phyloP scores from a whole-genome alignment of 768 basidiomycete species.

The Sutorius australiensis region DNA sequence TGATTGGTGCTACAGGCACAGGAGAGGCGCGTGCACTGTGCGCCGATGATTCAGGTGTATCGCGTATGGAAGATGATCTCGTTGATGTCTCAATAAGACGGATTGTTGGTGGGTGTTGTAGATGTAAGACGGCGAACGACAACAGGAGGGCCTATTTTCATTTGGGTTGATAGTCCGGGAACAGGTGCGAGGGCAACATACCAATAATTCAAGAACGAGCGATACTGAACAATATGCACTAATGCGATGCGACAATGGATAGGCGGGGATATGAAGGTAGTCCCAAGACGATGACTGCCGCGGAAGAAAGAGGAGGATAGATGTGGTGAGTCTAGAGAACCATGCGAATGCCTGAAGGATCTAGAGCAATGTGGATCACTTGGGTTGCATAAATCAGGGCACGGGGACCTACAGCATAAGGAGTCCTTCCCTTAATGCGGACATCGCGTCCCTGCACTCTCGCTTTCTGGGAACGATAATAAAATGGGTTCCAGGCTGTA shows the following conservation, averaged over 20 bases:
- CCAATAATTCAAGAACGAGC: slow-evolving; percentile 52
- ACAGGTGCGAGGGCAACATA: slow-evolving; percentile 32
- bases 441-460: slow-evolving; percentile 70
- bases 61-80: slow-evolving; percentile 34
- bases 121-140: slow-evolving; percentile 53
- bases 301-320: slow-evolving; percentile 42
- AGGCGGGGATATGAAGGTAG: slow-evolving; percentile 33
- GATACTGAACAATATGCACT: slow-evolving; percentile 47
- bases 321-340: slow-evolving; percentile 51
- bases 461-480: slow-evolving; percentile 53
- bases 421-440: slow-evolving; percentile 57
- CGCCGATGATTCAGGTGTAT: slow-evolving; percentile 37
- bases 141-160: slow-evolving; percentile 43
- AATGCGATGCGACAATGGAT: slow-evolving; percentile 34
- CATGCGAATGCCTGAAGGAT: slow-evolving; percentile 57
- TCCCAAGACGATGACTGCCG: slow-evolving; percentile 41
- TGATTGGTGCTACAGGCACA: slow-evolving; percentile 20
- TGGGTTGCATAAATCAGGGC: neutral
- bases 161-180: neutral
- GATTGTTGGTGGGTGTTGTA: slow-evolving; percentile 68
- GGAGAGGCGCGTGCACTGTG: slow-evolving; percentile 25
- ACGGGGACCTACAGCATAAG: slow-evolving; percentile 53
- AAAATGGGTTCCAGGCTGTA: slow-evolving; percentile 86
- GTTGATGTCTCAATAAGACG: slow-evolving; percentile 61
- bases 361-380: slow-evolving; percentile 35